Evolutionary conservation across 2,329 filamentous ascomycete species (phyloP).

Genomic region (Aspergillus unguis): DNA sequence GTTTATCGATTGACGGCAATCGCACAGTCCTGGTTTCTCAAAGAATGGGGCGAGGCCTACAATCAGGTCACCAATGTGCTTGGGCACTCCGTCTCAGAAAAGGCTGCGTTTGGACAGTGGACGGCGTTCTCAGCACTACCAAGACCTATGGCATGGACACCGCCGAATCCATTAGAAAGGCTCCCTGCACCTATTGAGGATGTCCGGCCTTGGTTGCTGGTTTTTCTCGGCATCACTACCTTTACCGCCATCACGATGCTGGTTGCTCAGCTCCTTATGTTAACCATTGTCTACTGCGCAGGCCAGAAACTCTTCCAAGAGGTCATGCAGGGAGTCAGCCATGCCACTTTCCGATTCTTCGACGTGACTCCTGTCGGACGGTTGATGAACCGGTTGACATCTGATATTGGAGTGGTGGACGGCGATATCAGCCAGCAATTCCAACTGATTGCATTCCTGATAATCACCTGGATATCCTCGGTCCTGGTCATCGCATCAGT

Average conservation of each 20-base stretch:
- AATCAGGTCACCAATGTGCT: constrained; percentile 25
- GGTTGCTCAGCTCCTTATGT: constrained; percentile 63
- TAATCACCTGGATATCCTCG: constrained; percentile 68
- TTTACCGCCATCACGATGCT: constrained; percentile 59
- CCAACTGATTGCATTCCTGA: constrained; percentile 65
- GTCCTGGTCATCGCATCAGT: constrained; percentile 75
- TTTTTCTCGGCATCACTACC: constrained; percentile 65
- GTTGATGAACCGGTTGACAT: constrained; percentile 87
- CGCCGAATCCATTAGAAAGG: constrained; percentile 35
- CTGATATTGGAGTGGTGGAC: constrained; percentile 85
- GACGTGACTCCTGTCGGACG: constrained; percentile 85
- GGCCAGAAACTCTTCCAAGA: constrained; percentile 71
- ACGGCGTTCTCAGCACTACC: constrained; percentile 7
- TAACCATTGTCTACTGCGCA: constrained; percentile 75
- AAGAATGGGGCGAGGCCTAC: constrained; percentile 82
- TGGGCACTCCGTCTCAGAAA: constrained; percentile 16
- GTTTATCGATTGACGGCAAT: constrained; percentile 64
- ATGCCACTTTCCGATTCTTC: constrained; percentile 84
- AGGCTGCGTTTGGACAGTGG: constrained; percentile 1
- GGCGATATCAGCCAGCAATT: constrained; percentile 77
- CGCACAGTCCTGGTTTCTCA: constrained; percentile 74
- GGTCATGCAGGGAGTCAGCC: constrained; percentile 69
- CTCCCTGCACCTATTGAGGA: constrained; percentile 66
- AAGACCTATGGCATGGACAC: constrained; percentile 15
- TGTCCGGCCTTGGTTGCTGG: constrained; percentile 70